These are phyloP conservation scores for Mycena chlorophos DNA, from an alignment of 768 basidiomycete genomes.

Conservation along the genomic window DNA sequence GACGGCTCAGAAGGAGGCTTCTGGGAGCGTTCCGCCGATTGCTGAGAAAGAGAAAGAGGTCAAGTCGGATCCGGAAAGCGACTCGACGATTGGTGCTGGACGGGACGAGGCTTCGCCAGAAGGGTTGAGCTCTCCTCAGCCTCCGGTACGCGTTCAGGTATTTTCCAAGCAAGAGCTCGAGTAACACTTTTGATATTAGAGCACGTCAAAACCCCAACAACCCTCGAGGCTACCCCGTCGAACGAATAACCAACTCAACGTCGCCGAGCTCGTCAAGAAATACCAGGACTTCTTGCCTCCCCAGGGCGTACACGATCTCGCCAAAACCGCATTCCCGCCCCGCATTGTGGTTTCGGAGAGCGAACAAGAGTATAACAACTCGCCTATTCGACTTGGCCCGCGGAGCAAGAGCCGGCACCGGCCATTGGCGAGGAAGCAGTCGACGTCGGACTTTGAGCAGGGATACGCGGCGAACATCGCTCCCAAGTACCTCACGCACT, in stretches of 20 bases:
- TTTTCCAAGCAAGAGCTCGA: not conserved
- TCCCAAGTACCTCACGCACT: slow-evolving; percentile 64
- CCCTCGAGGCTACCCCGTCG: slow-evolving; percentile 68
- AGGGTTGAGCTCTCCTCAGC: slow-evolving; percentile 19
- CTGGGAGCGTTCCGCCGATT: slow-evolving; percentile 9
- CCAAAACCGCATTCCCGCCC: slow-evolving; percentile 69
- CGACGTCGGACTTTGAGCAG: slow-evolving; percentile 84
- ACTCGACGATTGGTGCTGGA: slow-evolving; percentile 77
- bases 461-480: slow-evolving; percentile 93
- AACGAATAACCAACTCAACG: slow-evolving; percentile 55
- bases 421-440: slow-evolving; percentile 51
- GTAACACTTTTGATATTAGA: slow-evolving; percentile 24
- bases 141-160: slow-evolving; percentile 27
- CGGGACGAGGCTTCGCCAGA: slow-evolving; percentile 32
- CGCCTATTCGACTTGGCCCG: slow-evolving; percentile 38
- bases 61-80: slow-evolving; percentile 73
- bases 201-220: slow-evolving; percentile 7
- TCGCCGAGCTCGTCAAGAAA: slow-evolving; percentile 83
- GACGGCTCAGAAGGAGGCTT: slow-evolving; percentile 11
- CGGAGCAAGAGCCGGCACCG: slow-evolving; percentile 56
- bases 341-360: slow-evolving; percentile 70
- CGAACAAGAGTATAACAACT: slow-evolving; percentile 66
- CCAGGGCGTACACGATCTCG: slow-evolving; percentile 69
- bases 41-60: slow-evolving; percentile 6
- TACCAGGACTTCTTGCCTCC: slow-evolving; percentile 78